Percentiles rank a stretch among this genome's conserved stretches.
Conservation (phyloP, 2,329 filamentous ascomycete genomes). For the Fusarium anguioides region DNA sequence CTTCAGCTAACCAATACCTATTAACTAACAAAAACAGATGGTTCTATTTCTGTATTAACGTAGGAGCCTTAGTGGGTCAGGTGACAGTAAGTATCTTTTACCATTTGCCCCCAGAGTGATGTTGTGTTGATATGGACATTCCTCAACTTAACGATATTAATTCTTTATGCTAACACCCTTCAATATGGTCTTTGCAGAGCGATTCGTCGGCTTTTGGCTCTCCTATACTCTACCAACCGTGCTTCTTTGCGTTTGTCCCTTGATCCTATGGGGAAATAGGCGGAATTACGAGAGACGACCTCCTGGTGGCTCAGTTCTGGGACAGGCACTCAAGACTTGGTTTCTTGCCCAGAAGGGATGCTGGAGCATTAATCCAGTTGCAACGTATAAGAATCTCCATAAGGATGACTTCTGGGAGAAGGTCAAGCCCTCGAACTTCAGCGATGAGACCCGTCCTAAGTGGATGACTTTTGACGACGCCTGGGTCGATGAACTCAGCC, state of each 20-base stretch:
- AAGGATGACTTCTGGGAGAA: constrained; percentile 71
- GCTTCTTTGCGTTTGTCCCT: constrained; percentile 71
- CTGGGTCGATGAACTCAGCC: constrained; percentile 80
- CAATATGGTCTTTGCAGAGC: constrained; percentile 74
- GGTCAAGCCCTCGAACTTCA: constrained; percentile 75
- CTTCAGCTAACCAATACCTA: too few relatives aligned
- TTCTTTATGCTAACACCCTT: neutral
- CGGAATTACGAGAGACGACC: constrained; percentile 68
- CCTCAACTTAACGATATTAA: neutral
- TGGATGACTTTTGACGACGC: constrained; percentile 86
- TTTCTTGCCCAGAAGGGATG: constrained; percentile 73
- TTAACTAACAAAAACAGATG: constrained; percentile 55
- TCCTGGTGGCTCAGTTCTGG: constrained; percentile 74
- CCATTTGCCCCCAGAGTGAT: neutral
- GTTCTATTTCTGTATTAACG: constrained; percentile 79
- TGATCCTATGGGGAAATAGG: constrained; percentile 69
- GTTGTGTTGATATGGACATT: neutral
- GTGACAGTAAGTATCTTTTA: constrained; percentile 58
- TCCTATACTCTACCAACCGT: constrained; percentile 75
- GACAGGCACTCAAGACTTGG: constrained; percentile 71
- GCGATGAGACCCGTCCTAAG: constrained; percentile 62
- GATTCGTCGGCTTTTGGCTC: constrained; percentile 80
- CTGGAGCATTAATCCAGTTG: constrained; percentile 74
- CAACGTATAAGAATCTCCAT: constrained; percentile 68
- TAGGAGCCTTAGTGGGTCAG: constrained; percentile 73